phyloP scores from a whole-genome alignment of 148 eudicot genomes.

The Persicaria tinctoria region DNA sequence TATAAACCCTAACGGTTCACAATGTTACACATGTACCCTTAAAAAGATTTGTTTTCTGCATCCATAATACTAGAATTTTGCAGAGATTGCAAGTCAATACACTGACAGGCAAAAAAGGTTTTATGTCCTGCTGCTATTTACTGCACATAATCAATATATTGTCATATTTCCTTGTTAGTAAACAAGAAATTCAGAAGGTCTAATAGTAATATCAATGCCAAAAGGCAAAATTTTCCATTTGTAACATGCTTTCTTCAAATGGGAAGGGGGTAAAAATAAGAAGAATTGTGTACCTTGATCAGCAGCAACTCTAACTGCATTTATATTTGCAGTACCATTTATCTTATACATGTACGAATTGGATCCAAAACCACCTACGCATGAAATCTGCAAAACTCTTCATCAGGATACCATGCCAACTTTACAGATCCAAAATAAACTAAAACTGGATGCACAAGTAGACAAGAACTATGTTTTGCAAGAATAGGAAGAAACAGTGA shows the following conservation, averaged over 20 bases:
- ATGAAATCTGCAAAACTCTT: constrained; percentile 60
- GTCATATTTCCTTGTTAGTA: neutral
- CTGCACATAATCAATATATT: neutral
- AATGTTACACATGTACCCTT: neutral
- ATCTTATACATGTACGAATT: constrained; percentile 83
- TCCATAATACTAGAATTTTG: neutral
- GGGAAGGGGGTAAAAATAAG: neutral
- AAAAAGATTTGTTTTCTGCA: neutral
- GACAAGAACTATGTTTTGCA: neutral
- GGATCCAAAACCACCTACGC: constrained; percentile 98
- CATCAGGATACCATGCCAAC: neutral
- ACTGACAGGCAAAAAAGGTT: neutral
- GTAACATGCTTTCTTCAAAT: neutral
- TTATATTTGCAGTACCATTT: constrained; percentile 95
- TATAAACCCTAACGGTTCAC: neutral
- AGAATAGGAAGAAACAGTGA: neutral
- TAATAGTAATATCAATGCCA: neutral
- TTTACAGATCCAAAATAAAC: neutral
- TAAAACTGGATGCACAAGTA: neutral
- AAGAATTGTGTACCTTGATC: constrained; percentile 53
- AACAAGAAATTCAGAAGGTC: neutral
- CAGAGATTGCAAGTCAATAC: neutral
- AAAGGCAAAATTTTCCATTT: neutral
- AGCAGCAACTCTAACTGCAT: constrained; percentile 87
- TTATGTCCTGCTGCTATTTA: neutral